phyloP scores from a whole-genome alignment of 306 rosid species.

The Cajanus cajan region DNA sequence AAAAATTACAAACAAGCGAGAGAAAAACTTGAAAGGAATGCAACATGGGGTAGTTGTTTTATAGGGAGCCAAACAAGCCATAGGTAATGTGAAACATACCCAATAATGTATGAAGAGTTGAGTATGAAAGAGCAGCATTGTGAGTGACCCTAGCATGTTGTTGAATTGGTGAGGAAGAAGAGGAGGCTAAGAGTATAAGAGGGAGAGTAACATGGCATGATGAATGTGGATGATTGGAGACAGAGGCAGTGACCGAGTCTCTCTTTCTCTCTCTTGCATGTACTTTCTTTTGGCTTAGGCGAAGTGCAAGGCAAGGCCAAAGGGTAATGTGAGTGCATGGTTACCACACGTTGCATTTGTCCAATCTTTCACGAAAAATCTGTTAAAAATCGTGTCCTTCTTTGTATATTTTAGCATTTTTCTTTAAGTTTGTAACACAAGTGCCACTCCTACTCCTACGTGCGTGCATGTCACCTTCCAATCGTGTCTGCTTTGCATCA shows the following conservation, averaged over 20 bases:
- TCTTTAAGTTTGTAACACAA: neutral
- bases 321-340: conserved; percentile 14
- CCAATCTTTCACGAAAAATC: conserved; percentile 42
- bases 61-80: neutral
- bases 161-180: neutral
- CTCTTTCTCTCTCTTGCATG: neutral
- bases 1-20: neutral
- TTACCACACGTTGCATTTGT: conserved; percentile 48
- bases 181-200: neutral
- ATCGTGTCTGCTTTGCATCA: neutral
- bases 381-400: conserved; percentile 30
- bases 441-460: neutral
- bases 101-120: neutral
- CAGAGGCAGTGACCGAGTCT: conserved; percentile 47
- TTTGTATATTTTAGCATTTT: neutral
- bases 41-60: conserved; percentile 12
- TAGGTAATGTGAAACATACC: conserved; percentile 8
- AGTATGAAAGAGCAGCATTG: neutral
- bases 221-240: conserved; percentile 24
- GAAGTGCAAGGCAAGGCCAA: conserved; percentile 10
- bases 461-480: neutral
- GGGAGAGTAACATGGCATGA: conserved; percentile 30
- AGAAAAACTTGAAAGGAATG: neutral
- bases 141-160: conserved; percentile 8
- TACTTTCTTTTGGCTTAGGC: conserved; percentile 26